Percentiles rank a stretch among this genome's conserved stretches.
phyloP scores from a whole-genome alignment of 2,329 filamentous ascomycete genomes.

The Kalaharituber pfeilii region DNA sequence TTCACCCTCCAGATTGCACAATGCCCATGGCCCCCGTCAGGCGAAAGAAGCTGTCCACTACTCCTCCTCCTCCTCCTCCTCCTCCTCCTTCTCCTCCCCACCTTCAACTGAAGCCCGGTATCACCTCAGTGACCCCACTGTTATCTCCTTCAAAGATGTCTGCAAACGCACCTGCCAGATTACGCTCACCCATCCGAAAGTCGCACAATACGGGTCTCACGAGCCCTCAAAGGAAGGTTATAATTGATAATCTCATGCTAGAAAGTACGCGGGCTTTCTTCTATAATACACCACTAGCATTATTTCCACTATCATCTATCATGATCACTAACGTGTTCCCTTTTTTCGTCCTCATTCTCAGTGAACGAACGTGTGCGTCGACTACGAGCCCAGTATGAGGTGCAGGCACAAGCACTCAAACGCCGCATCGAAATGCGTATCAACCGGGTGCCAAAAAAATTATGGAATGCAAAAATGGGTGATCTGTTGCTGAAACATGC shows the following conservation, averaged over 20 bases:
- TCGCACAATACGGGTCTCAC: constrained; percentile 35
- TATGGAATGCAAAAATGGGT: constrained; percentile 66
- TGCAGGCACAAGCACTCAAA: constrained; percentile 70
- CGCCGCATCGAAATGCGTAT: constrained; percentile 82
- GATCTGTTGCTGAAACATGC: constrained; percentile 30
- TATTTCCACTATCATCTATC: no score
- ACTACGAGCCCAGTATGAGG: constrained; percentile 70
- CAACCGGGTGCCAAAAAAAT: constrained; percentile 67
- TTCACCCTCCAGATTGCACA: no score
- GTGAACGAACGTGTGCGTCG: constrained; percentile 78
- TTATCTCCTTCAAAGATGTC: neutral
- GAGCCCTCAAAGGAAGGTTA: constrained; percentile 59
- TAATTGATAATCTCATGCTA: constrained; percentile 77
- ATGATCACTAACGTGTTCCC: constrained; percentile 8
- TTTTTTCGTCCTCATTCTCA: constrained; percentile 27
- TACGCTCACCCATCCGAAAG: constrained; percentile 14
- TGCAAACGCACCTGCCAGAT: neutral
- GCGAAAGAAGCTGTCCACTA: neutral
- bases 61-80: neutral
- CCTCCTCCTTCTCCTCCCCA: no score
- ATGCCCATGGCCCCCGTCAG: no score
- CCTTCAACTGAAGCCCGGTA: neutral
- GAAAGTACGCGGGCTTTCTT: constrained; percentile 46
- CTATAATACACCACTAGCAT: constrained; percentile 5
- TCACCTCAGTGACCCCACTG: neutral